A percentile compares a stretch with the other conserved stretches of the same genome.
These are phyloP conservation scores for Vigna unguiculata DNA, from an alignment of 306 rosid species.

Conservation along the genomic window DNA sequence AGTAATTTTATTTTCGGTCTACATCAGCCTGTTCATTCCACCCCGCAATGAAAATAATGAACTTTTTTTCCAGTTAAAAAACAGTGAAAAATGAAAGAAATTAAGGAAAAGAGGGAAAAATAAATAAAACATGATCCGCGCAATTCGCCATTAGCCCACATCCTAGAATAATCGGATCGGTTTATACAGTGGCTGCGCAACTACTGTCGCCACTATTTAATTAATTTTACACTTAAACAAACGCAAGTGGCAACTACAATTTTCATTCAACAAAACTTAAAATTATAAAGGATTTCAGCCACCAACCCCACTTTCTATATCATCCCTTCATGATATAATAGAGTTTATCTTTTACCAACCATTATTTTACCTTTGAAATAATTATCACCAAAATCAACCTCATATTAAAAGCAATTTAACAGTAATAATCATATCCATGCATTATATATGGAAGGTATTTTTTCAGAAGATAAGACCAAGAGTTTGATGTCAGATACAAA, in stretches of 20 bases:
- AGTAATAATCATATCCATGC: too few relatives aligned
- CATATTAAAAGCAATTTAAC: background rate
- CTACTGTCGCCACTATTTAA: background rate
- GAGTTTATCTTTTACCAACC: background rate
- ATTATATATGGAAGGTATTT: background rate
- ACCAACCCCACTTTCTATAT: slow-evolving; percentile 25
- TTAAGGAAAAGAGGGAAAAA: background rate
- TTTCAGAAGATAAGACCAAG: background rate
- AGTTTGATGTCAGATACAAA: too few relatives aligned
- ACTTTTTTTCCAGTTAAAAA: too few relatives aligned
- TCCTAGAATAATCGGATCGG: background rate
- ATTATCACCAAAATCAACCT: background rate
- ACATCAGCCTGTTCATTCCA: background rate
- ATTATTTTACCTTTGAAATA: background rate
- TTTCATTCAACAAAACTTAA: background rate
- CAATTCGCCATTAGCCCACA: background rate
- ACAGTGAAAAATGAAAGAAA: background rate
- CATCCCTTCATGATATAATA: background rate
- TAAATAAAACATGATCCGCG: slow-evolving; percentile 4
- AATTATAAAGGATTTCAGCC: background rate
- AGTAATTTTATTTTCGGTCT: background rate
- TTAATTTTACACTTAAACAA: background rate
- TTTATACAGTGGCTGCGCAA: slow-evolving; percentile 8
- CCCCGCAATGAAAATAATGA: background rate
- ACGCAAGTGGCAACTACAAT: background rate